phyloP scores from a whole-genome alignment of 2,329 filamentous ascomycete genomes.

The Fusarium paranaense region DNA sequence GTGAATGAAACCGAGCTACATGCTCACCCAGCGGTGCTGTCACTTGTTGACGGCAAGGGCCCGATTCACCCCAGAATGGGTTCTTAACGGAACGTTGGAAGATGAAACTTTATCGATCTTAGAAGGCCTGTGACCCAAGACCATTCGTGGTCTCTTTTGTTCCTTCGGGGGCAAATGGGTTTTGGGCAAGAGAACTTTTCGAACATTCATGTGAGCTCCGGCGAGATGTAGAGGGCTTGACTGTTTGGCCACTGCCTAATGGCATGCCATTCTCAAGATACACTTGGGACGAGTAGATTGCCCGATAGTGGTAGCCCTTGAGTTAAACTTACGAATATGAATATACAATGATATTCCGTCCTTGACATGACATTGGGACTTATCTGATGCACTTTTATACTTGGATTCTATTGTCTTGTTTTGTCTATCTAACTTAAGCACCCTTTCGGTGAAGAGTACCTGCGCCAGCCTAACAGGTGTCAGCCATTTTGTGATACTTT shows the following conservation, averaged over 20 bases:
- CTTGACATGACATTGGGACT: too few relatives aligned
- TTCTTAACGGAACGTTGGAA: constrained; percentile 89
- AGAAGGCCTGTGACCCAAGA: constrained; percentile 53
- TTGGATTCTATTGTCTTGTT: constrained; percentile 1
- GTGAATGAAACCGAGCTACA: constrained; percentile 10
- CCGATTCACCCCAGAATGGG: constrained; percentile 74
- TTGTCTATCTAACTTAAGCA: constrained; percentile 7
- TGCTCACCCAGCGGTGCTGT: constrained; percentile 76
- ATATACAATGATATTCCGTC: background rate
- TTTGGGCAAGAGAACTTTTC: constrained; percentile 57
- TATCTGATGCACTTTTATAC: background rate
- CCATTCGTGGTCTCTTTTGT: constrained; percentile 40
- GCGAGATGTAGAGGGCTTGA: background rate
- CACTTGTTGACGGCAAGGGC: constrained; percentile 78
- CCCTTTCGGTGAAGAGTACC: constrained; percentile 48
- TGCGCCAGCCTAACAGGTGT: constrained; percentile 46
- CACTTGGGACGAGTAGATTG: background rate
- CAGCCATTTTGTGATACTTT: background rate
- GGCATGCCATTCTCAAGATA: background rate
- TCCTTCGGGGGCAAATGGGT: constrained; percentile 47
- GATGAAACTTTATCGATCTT: constrained; percentile 56
- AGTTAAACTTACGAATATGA: background rate
- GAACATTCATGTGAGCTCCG: constrained; percentile 46
- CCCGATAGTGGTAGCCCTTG: background rate
- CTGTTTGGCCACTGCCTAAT: background rate